Evolutionary conservation across 176 grass and related monocot species (phyloP).

Genomic region (Puccinellia tenuiflora): DNA sequence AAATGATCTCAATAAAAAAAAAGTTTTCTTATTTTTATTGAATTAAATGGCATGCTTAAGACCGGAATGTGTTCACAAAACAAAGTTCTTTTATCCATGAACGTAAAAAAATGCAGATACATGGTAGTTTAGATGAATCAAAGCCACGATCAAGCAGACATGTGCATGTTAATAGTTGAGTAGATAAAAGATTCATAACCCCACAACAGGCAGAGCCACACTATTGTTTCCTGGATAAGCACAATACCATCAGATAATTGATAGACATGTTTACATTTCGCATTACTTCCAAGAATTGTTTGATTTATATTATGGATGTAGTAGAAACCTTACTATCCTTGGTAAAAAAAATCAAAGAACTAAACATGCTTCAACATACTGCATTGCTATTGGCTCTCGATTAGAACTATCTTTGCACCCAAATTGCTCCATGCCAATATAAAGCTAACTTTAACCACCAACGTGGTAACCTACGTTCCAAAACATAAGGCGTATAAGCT

Average conservation of each 20-base stretch:
- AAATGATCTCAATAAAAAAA: too few relatives aligned
- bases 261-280: background rate
- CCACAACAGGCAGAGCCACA: background rate
- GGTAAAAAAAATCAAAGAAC: background rate
- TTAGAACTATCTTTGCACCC: background rate
- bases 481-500: too few relatives aligned
- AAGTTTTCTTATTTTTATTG: background rate
- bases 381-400: background rate
- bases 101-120: background rate
- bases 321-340: too few relatives aligned
- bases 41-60: background rate
- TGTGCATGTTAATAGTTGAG: background rate
- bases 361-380: background rate
- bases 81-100: background rate
- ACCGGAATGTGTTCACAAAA: background rate
- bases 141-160: background rate
- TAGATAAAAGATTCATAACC: background rate
- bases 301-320: too few relatives aligned
- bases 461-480: too few relatives aligned
- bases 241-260: background rate
- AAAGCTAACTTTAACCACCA: background rate
- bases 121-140: background rate
- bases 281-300: too few relatives aligned
- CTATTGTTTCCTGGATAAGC: background rate
- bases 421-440: background rate